Evolutionary conservation across 2,329 filamentous ascomycete species (phyloP).

Genomic region (Fusarium chaquense): DNA sequence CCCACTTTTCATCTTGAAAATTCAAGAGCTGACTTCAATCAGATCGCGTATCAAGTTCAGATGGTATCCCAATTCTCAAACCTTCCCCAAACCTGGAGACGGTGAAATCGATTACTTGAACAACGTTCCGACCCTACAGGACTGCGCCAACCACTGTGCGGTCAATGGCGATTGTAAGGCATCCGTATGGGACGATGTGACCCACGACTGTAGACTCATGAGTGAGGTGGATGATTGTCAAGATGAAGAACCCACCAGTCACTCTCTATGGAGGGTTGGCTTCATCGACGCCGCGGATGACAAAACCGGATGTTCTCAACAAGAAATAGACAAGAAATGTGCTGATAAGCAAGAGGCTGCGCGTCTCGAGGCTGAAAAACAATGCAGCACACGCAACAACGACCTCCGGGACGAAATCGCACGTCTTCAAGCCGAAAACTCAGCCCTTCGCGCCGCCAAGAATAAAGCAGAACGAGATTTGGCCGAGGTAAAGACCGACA

Average conservation of each 20-base stretch:
- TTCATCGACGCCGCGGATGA: not conserved
- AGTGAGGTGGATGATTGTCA: not conserved
- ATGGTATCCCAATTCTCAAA: not conserved
- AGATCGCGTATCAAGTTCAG: conserved; percentile 4
- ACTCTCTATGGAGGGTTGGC: conserved; percentile 1
- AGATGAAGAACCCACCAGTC: not conserved
- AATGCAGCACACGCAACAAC: not conserved
- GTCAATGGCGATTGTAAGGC: not conserved
- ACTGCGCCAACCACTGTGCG: conserved; percentile 3
- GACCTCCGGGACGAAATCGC: not conserved
- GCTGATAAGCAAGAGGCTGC: not conserved
- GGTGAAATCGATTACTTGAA: not conserved
- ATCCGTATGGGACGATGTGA: not conserved
- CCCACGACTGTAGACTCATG: not conserved
- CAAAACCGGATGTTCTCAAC: not conserved
- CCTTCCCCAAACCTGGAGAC: not conserved
- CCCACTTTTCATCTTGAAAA: not conserved
- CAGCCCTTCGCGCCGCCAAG: not conserved
- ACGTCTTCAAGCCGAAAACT: not conserved
- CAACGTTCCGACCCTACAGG: not conserved
- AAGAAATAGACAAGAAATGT: not conserved
- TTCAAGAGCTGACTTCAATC: not conserved
- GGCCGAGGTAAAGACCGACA: not conserved
- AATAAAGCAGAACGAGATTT: not conserved
- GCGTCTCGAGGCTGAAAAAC: not conserved